Percentiles rank a stretch among this genome's conserved stretches.
These are phyloP conservation scores for Fistulina hepatica DNA, from an alignment of 1,284 basidiomycete genomes.

Conservation along the genomic window DNA sequence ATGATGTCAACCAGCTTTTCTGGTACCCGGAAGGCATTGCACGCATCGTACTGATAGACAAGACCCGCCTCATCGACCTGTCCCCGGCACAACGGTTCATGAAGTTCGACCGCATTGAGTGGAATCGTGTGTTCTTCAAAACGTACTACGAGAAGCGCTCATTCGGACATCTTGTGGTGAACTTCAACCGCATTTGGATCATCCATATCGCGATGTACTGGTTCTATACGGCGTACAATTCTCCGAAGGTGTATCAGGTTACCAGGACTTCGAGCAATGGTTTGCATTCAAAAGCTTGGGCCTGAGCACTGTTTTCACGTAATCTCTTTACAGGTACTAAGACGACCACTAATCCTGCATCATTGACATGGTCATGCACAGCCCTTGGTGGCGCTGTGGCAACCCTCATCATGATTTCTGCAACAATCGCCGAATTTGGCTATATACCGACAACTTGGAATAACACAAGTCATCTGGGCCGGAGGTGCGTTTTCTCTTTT, in stretches of 20 bases:
- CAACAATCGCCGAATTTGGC: conserved; percentile 86
- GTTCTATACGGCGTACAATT: conserved; percentile 93
- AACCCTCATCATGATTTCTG: conserved; percentile 85
- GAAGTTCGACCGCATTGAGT: conserved; percentile 91
- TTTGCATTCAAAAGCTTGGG: no score
- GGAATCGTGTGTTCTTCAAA: conserved; percentile 93
- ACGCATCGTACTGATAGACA: conserved; percentile 81
- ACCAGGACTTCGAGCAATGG: conserved; percentile 35
- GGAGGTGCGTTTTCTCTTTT: conserved; percentile 74
- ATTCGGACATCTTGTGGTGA: conserved; percentile 88
- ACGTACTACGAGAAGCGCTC: conserved; percentile 95
- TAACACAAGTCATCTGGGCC: conserved; percentile 87
- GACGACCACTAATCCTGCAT: no score
- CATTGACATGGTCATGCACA: conserved; percentile 80
- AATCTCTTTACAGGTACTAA: no score
- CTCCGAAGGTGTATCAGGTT: conserved; percentile 71
- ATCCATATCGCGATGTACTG: conserved; percentile 87
- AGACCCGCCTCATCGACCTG: conserved; percentile 85
- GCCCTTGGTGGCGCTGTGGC: conserved; percentile 88
- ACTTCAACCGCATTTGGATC: conserved; percentile 98
- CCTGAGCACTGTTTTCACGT: no score
- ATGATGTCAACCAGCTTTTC: conserved; percentile 98
- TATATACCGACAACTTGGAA: conserved; percentile 98
- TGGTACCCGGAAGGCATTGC: conserved; percentile 99
- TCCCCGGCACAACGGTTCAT: conserved; percentile 86